Evolutionary conservation across 805 yeast genomes (phyloP).

Genomic region (Kodamaea laetipori): DNA sequence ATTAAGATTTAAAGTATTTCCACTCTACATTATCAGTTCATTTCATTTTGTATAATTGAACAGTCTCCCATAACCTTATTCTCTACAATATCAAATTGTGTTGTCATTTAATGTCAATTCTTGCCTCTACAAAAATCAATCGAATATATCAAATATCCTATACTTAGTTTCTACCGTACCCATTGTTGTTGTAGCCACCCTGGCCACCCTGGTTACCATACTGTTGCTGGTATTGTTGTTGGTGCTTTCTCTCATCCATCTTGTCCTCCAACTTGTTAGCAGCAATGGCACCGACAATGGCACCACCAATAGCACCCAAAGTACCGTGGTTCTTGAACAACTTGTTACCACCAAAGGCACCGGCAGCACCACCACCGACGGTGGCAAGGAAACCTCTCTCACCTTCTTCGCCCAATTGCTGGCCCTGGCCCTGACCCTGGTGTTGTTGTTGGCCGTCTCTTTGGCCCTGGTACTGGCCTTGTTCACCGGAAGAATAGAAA

Average conservation of each 20-base stretch:
- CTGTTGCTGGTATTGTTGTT: background rate
- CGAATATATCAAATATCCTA: slow-evolving; percentile 1
- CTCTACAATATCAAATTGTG: too few species aligned
- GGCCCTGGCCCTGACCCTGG: slow-evolving; percentile 34
- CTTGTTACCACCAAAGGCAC: slow-evolving; percentile 32
- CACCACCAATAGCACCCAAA: slow-evolving; percentile 33
- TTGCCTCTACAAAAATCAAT: background rate
- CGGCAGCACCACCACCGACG: slow-evolving; percentile 34
- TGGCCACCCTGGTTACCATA: slow-evolving; percentile 3
- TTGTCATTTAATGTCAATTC: background rate
- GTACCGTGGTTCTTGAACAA: slow-evolving; percentile 28
- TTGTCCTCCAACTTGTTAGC: slow-evolving; percentile 32
- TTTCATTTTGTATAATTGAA: too few species aligned
- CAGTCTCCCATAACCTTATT: too few species aligned
- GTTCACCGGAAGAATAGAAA: slow-evolving; percentile 26
- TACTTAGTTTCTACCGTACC: slow-evolving; percentile 2
- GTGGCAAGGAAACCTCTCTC: slow-evolving; percentile 30
- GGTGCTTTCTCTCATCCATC: slow-evolving; percentile 18
- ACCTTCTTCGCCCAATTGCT: slow-evolving; percentile 23
- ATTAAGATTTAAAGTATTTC: too few species aligned
- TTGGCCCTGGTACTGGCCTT: slow-evolving; percentile 15
- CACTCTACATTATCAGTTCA: too few species aligned
- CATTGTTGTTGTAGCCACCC: slow-evolving; percentile 9
- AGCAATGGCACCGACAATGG: slow-evolving; percentile 31
- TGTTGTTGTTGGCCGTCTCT: slow-evolving; percentile 29